phyloP scores from a whole-genome alignment of 2,329 filamentous ascomycete species.

The Tolypocladium endophyticum region DNA sequence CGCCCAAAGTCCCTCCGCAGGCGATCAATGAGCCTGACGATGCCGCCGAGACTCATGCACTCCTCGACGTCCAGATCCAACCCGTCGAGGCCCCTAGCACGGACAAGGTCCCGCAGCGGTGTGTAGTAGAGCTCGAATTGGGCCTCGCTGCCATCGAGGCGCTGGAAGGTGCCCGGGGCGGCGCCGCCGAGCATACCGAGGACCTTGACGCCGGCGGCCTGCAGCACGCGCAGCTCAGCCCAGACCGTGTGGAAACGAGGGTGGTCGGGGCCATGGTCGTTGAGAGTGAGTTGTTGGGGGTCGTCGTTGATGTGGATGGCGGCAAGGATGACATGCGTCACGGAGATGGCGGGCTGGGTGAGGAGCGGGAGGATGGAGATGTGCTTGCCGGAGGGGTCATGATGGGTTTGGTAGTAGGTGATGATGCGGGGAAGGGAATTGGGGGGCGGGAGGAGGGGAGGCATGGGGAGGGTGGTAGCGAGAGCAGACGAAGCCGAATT shows the following conservation, averaged over 20 bases:
- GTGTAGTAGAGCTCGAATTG: conserved; percentile 65
- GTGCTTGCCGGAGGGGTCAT: conserved; percentile 29
- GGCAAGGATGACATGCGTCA: conserved; percentile 77
- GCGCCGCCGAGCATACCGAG: conserved; percentile 84
- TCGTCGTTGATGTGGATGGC: conserved; percentile 72
- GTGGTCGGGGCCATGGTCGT: conserved; percentile 64
- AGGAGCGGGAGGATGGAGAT: conserved; percentile 45
- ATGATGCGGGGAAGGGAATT: conserved; percentile 34
- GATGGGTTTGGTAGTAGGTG: conserved; percentile 45
- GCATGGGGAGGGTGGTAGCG: conserved; percentile 13
- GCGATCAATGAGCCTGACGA: conserved; percentile 57
- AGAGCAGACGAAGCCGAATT: conserved; percentile 10
- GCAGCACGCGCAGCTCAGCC: conserved; percentile 63
- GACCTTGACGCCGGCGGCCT: conserved; percentile 65
- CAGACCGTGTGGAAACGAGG: conserved; percentile 62
- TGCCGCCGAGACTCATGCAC: conserved; percentile 53
- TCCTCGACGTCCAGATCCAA: conserved; percentile 78
- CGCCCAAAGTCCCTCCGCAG: conserved; percentile 59
- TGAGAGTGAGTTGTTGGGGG: conserved; percentile 61
- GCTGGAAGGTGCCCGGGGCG: conserved; percentile 58
- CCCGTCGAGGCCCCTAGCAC: conserved; percentile 51
- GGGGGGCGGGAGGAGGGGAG: conserved; percentile 16
- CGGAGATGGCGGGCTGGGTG: conserved; percentile 32
- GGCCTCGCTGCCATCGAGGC: conserved; percentile 43
- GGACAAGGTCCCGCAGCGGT: conserved; percentile 57